Percentiles rank a stretch among this genome's conserved stretches.
Evolutionary conservation across 352 stramenopile species (phyloP).

Genomic region (Blastocystis hominis): DNA sequence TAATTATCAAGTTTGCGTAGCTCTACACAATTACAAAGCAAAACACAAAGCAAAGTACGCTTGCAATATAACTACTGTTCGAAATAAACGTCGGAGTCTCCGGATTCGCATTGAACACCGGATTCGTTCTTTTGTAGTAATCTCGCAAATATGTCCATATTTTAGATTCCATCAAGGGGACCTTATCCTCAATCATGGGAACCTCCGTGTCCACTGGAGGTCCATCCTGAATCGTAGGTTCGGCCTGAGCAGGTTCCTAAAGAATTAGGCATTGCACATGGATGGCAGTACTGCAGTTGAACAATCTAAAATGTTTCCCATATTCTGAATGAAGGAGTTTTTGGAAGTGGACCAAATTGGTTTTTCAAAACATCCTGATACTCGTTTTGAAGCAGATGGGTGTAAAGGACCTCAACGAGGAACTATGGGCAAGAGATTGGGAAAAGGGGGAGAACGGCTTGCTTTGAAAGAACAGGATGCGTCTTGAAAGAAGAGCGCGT

Average conservation of each 20-base stretch:
- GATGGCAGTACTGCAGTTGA: slow-evolving; percentile 20
- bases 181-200: slow-evolving; percentile 28
- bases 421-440: too few relatives aligned
- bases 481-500: too few relatives aligned
- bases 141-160: slow-evolving; percentile 56
- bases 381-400: too few relatives aligned
- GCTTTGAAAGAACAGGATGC: too few relatives aligned
- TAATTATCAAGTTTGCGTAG: slow-evolving; percentile 56
- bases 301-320: slow-evolving; percentile 58
- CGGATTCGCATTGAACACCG: slow-evolving; percentile 28
- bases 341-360: neutral
- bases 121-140: slow-evolving; percentile 56
- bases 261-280: neutral
- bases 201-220: slow-evolving; percentile 7
- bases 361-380: too few relatives aligned
- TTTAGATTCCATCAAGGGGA: slow-evolving; percentile 48
- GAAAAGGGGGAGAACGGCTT: too few relatives aligned
- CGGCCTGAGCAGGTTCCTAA: slow-evolving; percentile 32
- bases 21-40: slow-evolving; percentile 29
- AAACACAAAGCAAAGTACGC: neutral
- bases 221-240: slow-evolving; percentile 52
- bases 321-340: neutral
- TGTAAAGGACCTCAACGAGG: too few relatives aligned
- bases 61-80: slow-evolving; percentile 55
- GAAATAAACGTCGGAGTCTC: slow-evolving; percentile 55